These are phyloP conservation scores for Calendula officinalis DNA, from an alignment of 129 eudicot species.

Conservation along the genomic window DNA sequence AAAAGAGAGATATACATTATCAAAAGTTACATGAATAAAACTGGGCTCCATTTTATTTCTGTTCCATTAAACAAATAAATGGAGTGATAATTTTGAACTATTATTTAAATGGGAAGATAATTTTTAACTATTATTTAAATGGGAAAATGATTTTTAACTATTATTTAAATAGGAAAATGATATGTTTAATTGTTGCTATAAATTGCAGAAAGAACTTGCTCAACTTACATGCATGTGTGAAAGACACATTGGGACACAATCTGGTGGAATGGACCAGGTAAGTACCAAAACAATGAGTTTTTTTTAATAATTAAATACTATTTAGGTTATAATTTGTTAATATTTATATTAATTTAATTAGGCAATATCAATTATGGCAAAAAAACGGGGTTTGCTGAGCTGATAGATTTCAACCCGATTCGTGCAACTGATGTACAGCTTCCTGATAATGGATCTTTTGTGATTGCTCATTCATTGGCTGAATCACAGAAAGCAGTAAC, in stretches of 20 bases:
- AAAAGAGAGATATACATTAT: neutral
- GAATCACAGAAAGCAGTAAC: constrained; percentile 94
- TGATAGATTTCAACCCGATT: constrained; percentile 87
- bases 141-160: too few relatives aligned
- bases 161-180: too few relatives aligned
- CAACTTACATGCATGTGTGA: constrained; percentile 92
- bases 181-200: too few relatives aligned
- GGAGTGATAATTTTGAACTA: too few relatives aligned
- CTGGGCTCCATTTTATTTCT: too few relatives aligned
- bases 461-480: constrained; percentile 86
- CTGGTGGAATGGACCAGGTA: constrained; percentile 99
- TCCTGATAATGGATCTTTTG: constrained; percentile 80
- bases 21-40: too few relatives aligned
- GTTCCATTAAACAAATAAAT: too few relatives aligned
- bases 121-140: too few relatives aligned
- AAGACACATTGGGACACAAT: constrained; percentile 97
- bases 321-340: neutral
- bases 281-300: neutral
- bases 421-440: constrained; percentile 91
- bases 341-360: constrained; percentile 22
- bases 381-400: constrained; percentile 76
- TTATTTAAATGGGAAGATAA: too few relatives aligned
- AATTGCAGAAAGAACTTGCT: constrained; percentile 78
- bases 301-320: neutral
- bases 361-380: constrained; percentile 95